Evolutionary conservation across 2,329 filamentous ascomycete species (phyloP), one percentile per base, ranked within the genome.

Genomic region (Colletotrichum sp.): DNA sequence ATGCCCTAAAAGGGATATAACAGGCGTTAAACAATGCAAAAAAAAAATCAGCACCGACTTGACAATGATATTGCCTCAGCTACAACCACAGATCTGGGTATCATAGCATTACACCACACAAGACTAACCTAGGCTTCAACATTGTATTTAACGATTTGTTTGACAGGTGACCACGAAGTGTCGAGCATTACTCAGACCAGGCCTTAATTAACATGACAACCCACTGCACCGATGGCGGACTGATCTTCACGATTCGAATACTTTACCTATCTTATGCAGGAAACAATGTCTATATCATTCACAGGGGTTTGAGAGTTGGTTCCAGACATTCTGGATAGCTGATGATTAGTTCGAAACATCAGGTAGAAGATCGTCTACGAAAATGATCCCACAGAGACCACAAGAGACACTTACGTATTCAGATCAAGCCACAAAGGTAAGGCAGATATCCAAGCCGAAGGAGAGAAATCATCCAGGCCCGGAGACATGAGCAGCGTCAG

Each of bases 401-500:
- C 0, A 8, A n/a, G 18, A 21, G 2, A 47, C 43, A 47, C 7
- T 11, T n/a, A 5, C 11, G 11, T 13, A 1, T 21, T 6, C n/a
- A n/a, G 11, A 21, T 8, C 6, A 21, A 47, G n/a, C 18, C 9
- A 13, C 9, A 0, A 8, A 47, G 43, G 12, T 13, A 21, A 47
- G n/a, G 38, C 18, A 18, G 8, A 47, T 4, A 3, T 47, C 0
- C 43, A 47, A 7, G 5, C 6, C 0, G 43, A 47, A 47, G 0
- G 11, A 47, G 43, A 13, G 13, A n/a, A n/a, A 2, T 5, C 3
- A n/a, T 27, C 24, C 24, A 27, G 5, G 38, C 18, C n/a, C 18
- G 3, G 0, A 12, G 18, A n/a, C 5, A n/a, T 1, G 11, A 3
- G n/a, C 18, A 27, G 24, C 18, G 18, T 43, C 9, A n/a, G 0